Conservation (phyloP, 306 rosid species). For the Begonia loranthoides region DNA sequence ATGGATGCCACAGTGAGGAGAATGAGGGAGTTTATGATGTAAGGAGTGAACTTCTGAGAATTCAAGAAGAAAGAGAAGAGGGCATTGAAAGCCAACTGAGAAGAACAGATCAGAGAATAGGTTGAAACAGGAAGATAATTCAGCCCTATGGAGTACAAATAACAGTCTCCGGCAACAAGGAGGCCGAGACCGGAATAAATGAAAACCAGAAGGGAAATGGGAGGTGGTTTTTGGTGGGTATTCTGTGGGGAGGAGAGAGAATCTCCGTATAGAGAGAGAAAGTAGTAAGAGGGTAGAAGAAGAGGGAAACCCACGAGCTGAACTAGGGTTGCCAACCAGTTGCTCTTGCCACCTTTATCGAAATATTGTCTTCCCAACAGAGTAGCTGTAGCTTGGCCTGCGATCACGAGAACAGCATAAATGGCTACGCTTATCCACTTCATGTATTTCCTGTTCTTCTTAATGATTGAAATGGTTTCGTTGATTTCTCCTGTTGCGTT, state of each 20-base stretch:
- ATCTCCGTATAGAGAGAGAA: too few relatives aligned
- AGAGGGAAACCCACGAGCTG: constrained; percentile 27
- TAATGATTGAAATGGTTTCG: background rate
- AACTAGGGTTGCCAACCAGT: constrained; percentile 26
- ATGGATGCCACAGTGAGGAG: constrained; percentile 35
- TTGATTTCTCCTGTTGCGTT: background rate
- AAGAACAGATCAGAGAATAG: constrained; percentile 30
- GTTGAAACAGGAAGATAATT: constrained; percentile 45
- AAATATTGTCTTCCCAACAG: constrained; percentile 31
- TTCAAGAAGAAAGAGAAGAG: constrained; percentile 43
- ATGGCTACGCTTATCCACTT: constrained; percentile 8
- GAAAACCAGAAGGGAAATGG: constrained; percentile 12
- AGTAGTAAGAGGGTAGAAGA: constrained; percentile 22
- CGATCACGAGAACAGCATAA: constrained; percentile 7
- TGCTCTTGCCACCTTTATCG: constrained; percentile 34
- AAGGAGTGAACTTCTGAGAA: constrained; percentile 35
- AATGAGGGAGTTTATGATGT: constrained; percentile 30
- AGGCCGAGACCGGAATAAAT: constrained; percentile 24
- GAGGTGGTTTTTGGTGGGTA: background rate
- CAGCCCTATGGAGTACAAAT: constrained; percentile 26
- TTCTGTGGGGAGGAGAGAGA: too few relatives aligned
- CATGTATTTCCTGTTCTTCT: background rate
- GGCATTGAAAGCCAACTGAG: constrained; percentile 42
- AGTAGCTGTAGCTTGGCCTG: constrained; percentile 23
- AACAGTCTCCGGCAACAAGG: constrained; percentile 18